Evolutionary conservation across 495 filamentous ascomycete species (phyloP).

Genomic region (Aspergillus nidulans): DNA sequence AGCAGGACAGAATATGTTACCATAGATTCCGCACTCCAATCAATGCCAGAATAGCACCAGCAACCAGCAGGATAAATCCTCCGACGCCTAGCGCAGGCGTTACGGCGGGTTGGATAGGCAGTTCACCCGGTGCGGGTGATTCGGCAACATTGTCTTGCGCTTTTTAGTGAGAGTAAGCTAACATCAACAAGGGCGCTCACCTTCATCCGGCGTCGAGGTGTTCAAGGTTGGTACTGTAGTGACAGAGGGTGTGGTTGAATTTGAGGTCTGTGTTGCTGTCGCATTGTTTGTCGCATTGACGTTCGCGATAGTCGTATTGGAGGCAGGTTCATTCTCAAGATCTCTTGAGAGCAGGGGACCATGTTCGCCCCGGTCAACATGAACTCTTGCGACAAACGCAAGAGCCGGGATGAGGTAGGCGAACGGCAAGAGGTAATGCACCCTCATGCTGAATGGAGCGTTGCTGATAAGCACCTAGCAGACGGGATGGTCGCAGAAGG

Average conservation of each 20-base stretch:
- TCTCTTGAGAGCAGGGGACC: constrained; percentile 14
- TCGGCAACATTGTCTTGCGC: constrained; percentile 17
- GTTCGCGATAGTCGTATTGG: constrained; percentile 6
- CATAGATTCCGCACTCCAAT: constrained; percentile 82
- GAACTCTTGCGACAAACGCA: constrained; percentile 14
- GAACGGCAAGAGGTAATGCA: constrained; percentile 6
- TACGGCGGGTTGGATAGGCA: constrained; percentile 70
- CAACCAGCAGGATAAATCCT: constrained; percentile 68
- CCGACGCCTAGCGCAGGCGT: constrained; percentile 78
- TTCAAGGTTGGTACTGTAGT: constrained; percentile 18
- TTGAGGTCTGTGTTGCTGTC: constrained; percentile 16
- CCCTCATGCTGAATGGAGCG: constrained; percentile 13
- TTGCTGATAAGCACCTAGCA: neutral
- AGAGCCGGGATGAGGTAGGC: constrained; percentile 12
- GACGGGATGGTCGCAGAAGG: neutral
- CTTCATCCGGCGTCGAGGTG: constrained; percentile 12
- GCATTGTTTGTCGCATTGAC: constrained; percentile 11
- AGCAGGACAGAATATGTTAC: constrained; percentile 26
- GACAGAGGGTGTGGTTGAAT: constrained; percentile 14
- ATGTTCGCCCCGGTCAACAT: constrained; percentile 6
- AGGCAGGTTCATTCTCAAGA: constrained; percentile 4
- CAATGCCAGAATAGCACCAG: constrained; percentile 64
- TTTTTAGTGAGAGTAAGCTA: neutral
- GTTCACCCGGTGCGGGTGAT: constrained; percentile 25
- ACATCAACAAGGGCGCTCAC: constrained; percentile 7